These are phyloP conservation scores for Saccharomyces hybrid DNA, from an alignment of 1,139 yeast genomes.

Conservation along the genomic window DNA sequence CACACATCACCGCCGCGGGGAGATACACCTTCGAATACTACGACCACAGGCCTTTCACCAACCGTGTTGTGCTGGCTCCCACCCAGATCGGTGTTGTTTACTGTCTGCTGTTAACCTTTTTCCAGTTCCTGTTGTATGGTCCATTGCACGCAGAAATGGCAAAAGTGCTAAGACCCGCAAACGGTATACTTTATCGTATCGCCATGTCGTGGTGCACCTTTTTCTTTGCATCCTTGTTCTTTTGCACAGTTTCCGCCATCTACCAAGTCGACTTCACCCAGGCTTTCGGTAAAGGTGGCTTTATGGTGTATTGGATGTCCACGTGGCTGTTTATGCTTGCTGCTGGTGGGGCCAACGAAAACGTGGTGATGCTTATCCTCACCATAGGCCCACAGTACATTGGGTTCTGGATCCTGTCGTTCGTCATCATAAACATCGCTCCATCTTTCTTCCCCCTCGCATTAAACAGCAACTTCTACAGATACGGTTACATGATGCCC, in stretches of 20 bases:
- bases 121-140: conserved; percentile 50
- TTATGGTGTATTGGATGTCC: conserved; percentile 55
- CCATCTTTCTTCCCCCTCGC: conserved; percentile 56
- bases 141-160: conserved; percentile 46
- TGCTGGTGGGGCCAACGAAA: conserved; percentile 56
- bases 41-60: conserved; percentile 46
- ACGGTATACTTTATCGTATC: conserved; percentile 45
- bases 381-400: conserved; percentile 40
- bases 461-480: conserved; percentile 43
- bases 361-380: conserved; percentile 41
- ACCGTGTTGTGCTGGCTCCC: conserved; percentile 52
- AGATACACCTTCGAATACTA: conserved; percentile 28
- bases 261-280: conserved; percentile 46
- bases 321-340: conserved; percentile 52
- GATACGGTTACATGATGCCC: conserved; percentile 60
- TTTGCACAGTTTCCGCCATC: conserved; percentile 49
- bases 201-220: conserved; percentile 42
- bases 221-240: conserved; percentile 46
- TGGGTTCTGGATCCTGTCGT: conserved; percentile 54
- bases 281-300: conserved; percentile 54
- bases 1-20: conserved; percentile 11
- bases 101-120: conserved; percentile 58
- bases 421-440: conserved; percentile 51
- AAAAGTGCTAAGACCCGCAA: conserved; percentile 37
- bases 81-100: conserved; percentile 69